phyloP scores from a whole-genome alignment of 495 filamentous ascomycete genomes.

The Zalerion maritima region DNA sequence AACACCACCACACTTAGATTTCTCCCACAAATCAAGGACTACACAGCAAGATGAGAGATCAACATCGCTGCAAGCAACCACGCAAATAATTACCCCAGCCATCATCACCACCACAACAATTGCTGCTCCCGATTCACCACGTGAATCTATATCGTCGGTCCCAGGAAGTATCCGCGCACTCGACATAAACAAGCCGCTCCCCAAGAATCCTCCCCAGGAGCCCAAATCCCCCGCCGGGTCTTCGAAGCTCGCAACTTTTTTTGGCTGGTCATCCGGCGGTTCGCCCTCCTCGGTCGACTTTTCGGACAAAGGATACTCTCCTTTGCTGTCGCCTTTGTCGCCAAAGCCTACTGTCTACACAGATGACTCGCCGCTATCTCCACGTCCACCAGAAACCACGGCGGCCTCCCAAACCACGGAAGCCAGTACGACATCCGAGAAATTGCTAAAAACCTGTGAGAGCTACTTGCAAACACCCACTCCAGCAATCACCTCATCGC shows the following conservation, averaged over 20 bases:
- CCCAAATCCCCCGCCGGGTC: slow-evolving; percentile 17
- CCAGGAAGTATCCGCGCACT: slow-evolving; percentile 17
- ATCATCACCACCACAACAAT: no score
- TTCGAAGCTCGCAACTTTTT: slow-evolving; percentile 36
- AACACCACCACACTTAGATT: no score
- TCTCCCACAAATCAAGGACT: no score
- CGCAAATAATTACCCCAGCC: no score
- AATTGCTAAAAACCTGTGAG: slow-evolving; percentile 26
- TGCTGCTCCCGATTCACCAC: no score
- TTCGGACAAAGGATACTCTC: slow-evolving; percentile 36
- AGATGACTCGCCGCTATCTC: slow-evolving; percentile 24
- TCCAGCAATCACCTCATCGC: slow-evolving; percentile 19
- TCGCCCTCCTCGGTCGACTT: slow-evolving; percentile 31
- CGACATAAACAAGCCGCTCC: slow-evolving; percentile 35
- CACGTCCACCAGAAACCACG: slow-evolving; percentile 10
- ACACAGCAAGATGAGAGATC: no score
- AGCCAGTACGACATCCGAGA: slow-evolving; percentile 18
- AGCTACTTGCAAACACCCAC: slow-evolving; percentile 31
- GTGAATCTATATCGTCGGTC: no score
- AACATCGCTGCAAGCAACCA: no score
- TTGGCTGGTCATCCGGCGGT: slow-evolving; percentile 38
- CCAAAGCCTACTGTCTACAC: slow-evolving; percentile 20
- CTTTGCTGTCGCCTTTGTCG: slow-evolving; percentile 31
- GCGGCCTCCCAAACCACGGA: slow-evolving; percentile 13
- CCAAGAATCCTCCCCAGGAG: slow-evolving; percentile 43